phyloP scores from a whole-genome alignment of 352 stramenopile genomes.

The Phytophthora sansomeana region DNA sequence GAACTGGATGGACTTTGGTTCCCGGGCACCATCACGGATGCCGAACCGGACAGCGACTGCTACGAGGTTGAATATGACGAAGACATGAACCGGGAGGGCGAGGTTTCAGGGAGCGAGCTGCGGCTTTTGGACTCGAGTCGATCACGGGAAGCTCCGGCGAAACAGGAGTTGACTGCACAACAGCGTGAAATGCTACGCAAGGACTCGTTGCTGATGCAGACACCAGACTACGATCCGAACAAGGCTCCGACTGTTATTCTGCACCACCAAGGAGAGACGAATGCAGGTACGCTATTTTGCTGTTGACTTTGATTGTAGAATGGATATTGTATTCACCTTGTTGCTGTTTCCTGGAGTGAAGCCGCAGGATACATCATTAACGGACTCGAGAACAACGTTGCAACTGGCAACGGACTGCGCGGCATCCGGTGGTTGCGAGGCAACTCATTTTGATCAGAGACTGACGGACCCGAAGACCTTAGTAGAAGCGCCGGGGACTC shows the following conservation, averaged over 20 bases:
- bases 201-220: constrained; percentile 68
- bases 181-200: constrained; percentile 56
- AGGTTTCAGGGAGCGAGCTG: constrained; percentile 64
- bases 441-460: constrained; percentile 65
- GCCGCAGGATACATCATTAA: constrained; percentile 86
- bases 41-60: constrained; percentile 52
- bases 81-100: constrained; percentile 73
- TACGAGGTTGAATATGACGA: constrained; percentile 87
- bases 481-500: constrained; percentile 15
- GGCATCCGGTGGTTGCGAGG: constrained; percentile 83
- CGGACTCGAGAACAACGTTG: constrained; percentile 85
- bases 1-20: constrained; percentile 86
- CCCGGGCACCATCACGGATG: constrained; percentile 62
- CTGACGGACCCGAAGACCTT: constrained; percentile 3
- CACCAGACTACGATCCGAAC: constrained; percentile 72
- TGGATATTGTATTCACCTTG: constrained; percentile 6
- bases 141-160: constrained; percentile 12
- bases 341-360: constrained; percentile 20
- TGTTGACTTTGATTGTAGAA: constrained; percentile 1
- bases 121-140: constrained; percentile 39
- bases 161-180: constrained; percentile 34
- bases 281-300: constrained; percentile 51
- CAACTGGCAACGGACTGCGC: constrained; percentile 76
- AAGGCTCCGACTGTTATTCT: constrained; percentile 77
- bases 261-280: constrained; percentile 77